Base-by-base conservation (phyloP, 2,329 filamentous ascomycete species). In the Biscogniauxia marginata region DNA sequence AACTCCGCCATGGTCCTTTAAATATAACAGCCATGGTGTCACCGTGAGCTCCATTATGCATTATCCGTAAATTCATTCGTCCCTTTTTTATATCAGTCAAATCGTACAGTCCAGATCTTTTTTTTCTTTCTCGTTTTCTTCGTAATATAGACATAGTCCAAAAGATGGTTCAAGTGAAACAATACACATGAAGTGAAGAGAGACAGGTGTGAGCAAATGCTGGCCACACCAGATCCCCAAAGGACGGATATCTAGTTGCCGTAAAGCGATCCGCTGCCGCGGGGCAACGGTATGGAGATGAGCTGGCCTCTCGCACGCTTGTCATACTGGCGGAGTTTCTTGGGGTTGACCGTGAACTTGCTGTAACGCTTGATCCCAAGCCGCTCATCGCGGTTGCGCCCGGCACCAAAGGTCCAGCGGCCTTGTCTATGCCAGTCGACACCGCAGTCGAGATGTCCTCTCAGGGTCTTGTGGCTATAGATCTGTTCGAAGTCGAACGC, bases 401-500 rank as follows among this genome's bases (percentile, higher is more conserved):
- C 79, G 63, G 76, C 69, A 43, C 78, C 77, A 57, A 85, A 79
- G 52, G 73, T 75, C 83, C 83, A 85, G 52, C 75, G 65, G 24
- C 77, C 82, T 71, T 79, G 80, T 54, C 74, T 79, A 62, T 73
- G 77, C 52, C 69, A 67, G 53, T 74, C 67, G 46, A 73, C 70
- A 25, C 77, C 74, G 46, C 84, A 78, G 50, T 90, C 86, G 2
- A 96, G 75, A 45, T 89, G 79, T 0, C 82, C 85, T 20, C 87
- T 80, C 19, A 97, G 80, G 61, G 92, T 88, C 0, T 77, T 77
- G 61, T 86, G 87, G n/a, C 80, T 86, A 23, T 52, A 25, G 43
- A 59, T 53, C 16, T 80, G 78, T 2, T 88, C 84, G 39, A 86
- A 82, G 50, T 85, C 81, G 69, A 97, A 93, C 0, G 88, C 83